A percentile compares a stretch with the other conserved stretches of the same genome.
These are phyloP conservation scores for Daedaleopsis nitida DNA, from an alignment of 768 basidiomycete species.

Conservation along the genomic window DNA sequence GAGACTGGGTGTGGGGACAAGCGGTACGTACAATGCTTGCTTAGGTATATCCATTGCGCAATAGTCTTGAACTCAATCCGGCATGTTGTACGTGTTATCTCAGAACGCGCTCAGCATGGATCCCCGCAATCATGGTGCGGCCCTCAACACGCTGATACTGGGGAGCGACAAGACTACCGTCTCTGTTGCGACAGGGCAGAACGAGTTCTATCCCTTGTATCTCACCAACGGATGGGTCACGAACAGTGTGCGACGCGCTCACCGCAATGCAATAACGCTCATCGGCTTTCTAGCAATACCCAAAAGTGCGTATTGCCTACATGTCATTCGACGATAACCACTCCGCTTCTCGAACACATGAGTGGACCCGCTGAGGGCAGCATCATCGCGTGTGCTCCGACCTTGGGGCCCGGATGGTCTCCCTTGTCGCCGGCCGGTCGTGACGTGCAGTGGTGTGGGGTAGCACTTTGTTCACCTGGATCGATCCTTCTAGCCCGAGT, in stretches of 20 bases:
- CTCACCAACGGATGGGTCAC: slow-evolving; percentile 16
- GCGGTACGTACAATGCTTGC: neutral
- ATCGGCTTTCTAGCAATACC: slow-evolving; percentile 22
- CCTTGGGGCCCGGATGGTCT: no score
- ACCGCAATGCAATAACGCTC: slow-evolving; percentile 11
- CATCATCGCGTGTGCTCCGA: no score
- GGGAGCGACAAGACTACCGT: slow-evolving; percentile 29
- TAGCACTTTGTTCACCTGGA: no score
- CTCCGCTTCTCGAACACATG: no score
- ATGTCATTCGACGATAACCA: neutral
- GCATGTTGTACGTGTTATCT: no score
- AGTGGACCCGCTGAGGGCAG: no score
- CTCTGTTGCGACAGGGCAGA: slow-evolving; percentile 25
- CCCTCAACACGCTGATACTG: slow-evolving; percentile 8
- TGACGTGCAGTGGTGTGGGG: no score
- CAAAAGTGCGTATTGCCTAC: slow-evolving; percentile 10
- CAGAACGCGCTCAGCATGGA: neutral
- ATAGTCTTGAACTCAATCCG: no score
- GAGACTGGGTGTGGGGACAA: neutral
- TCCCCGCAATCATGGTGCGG: neutral
- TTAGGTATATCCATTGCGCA: no score
- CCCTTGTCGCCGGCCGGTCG: no score
- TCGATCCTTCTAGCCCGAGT: no score
- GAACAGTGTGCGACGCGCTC: slow-evolving; percentile 19
- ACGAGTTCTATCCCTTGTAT: slow-evolving; percentile 25